Base-by-base conservation (phyloP, 306 rosid genomes). In the Inga leiocalycina region DNA sequence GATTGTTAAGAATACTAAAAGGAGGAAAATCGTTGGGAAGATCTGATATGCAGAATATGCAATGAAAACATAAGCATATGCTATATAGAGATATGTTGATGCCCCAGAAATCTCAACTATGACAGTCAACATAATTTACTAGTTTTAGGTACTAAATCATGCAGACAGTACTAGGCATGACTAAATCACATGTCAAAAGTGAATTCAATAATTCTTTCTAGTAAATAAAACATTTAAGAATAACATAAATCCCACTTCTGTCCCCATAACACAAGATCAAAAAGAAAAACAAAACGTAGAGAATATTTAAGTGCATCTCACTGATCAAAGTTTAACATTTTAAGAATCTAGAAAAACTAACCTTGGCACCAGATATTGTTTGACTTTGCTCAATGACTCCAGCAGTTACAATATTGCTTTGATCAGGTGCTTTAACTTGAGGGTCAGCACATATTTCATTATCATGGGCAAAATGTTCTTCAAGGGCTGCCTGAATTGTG, bases 351-450 rank as follows among this genome's bases (percentile, higher is more conserved):
- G 71, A 59, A 46, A 57, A 76, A 72, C 77, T 84, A 45, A 90
- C 98, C 97, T 89, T 83, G 44, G 80, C 71, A 81, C 48, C 90
- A 57, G 76, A 67, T 70, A 35, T 80, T 17, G 56, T 85, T 77
- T 78, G 90, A 80, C 77, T 88, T 80, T 87, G 89, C 79, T 82
- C 91, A 82, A 24, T 59, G 79, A 72, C 81, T 79, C 79, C 84
- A n/a, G 85, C 32, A 74, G 86, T 70, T 43, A 46, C 75, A 32
- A 65, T 15, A 75, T 81, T 45, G 73, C 87, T 88, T 72, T 79
- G 84, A 65, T 70, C 51, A 54, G 87, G 72, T 71, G 75, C 82
- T 81, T 84, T 52, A 83, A 73, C 88, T 74, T 65, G 80, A 80
- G 82, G 76, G 66, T 71, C 88, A 44, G 70, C 46, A 41, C 43